Evolutionary conservation across 192 early-diverging fungal species (phyloP), one percentile per base, ranked within the genome.

Genomic region (Backusella morwellensis): DNA sequence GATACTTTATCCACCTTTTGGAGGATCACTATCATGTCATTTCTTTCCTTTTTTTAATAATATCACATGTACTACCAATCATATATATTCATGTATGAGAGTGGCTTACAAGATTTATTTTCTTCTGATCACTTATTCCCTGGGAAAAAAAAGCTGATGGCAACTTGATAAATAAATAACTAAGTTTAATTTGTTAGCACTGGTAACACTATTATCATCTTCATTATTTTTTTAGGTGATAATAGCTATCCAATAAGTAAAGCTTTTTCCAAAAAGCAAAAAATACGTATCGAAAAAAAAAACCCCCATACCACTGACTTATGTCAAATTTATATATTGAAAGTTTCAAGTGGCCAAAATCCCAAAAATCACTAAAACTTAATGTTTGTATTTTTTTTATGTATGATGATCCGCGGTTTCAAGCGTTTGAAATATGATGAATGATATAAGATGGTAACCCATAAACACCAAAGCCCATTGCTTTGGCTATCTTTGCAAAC

Each of bases 401-500:
- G 15, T 50, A 63, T 29, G 11, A 26, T 29, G 23, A 63, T 29
- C 56, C 21, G 56, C 56, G 9, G 23, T 11, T 36, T 38, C 6
- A 69, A 38, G 68, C 35, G 36, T 76, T 76, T 21, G 52, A 69
- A 14, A 88, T 84, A 68, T 89, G 88, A 29, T 87, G 84, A n/a
- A 89, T 83, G 35, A 85, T 79, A 78, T 89, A 89, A 42, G 70
- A 82, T 15, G 88, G 88, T 50, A 90, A 75, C 0, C 88, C 88
- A 72, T 78, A 87, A 4, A 88, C 86, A 21, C 86, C 85, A 80
- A 80, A 90, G 3, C 88, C 88, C 68, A 87, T 77, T 0, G 84
- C 87, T 74, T 86, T 88, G 66, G 88, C 88, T 52, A 90, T 84
- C 76, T 90, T 90, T 47, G 87, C 88, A 86, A 90, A 88, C 1